These are phyloP conservation scores for Tetraselmis striata DNA, from an alignment of 139 green algal species.

Conservation along the genomic window DNA sequence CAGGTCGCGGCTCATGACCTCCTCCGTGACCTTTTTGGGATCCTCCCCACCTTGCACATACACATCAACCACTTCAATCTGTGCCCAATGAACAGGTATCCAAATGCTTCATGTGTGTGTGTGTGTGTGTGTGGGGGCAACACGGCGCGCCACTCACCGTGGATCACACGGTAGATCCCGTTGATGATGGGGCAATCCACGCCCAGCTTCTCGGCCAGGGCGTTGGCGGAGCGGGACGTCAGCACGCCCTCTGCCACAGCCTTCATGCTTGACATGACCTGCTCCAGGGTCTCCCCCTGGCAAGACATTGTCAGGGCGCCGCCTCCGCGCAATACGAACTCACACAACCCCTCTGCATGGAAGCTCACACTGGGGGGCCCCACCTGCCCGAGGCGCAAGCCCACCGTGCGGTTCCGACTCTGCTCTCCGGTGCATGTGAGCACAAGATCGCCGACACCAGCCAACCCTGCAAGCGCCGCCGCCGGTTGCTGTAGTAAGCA, in stretches of 20 bases:
- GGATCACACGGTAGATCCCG: conserved; percentile 68
- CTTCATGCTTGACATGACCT: conserved; percentile 35
- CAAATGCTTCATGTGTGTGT: neutral
- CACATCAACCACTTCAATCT: neutral
- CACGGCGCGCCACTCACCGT: conserved; percentile 19
- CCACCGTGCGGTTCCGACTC: conserved; percentile 52
- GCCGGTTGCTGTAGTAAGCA: too few species aligned
- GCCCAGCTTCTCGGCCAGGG: conserved; percentile 44
- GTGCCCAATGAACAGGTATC: neutral
- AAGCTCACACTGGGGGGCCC: too few species aligned
- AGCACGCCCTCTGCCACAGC: conserved; percentile 78
- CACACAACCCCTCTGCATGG: too few species aligned
- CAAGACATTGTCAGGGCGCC: too few species aligned
- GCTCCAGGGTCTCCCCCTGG: neutral
- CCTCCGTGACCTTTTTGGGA: conserved; percentile 10
- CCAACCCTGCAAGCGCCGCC: neutral
- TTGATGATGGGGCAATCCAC: conserved; percentile 72
- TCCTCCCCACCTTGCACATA: neutral
- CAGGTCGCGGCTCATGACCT: conserved; percentile 50
- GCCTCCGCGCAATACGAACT: too few species aligned
- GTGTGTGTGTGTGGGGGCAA: too few species aligned
- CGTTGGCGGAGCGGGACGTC: conserved; percentile 48
- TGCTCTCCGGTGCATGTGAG: conserved; percentile 72
- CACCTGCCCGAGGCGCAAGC: neutral
- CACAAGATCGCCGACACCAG: conserved; percentile 77